Percentiles rank a stretch among this genome's conserved stretches.
phyloP scores from a whole-genome alignment of 768 basidiomycete genomes.

The Trametes cingulata region DNA sequence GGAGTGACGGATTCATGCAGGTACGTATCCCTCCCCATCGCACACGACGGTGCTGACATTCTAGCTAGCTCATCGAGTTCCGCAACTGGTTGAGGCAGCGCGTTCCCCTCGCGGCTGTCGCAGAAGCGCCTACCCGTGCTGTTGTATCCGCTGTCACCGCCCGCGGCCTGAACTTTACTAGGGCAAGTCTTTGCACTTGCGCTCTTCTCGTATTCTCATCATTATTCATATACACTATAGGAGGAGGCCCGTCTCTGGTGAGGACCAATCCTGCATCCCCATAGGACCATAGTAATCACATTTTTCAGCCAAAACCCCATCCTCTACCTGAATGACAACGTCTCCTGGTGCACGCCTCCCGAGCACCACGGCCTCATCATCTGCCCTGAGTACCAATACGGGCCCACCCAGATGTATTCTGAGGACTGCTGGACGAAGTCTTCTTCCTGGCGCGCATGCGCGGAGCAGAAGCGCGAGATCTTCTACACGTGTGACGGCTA shows the following conservation, averaged over 20 bases:
- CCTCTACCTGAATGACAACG: background rate
- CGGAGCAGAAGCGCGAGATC: conserved; percentile 3
- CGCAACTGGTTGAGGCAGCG: background rate
- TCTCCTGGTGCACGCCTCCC: background rate
- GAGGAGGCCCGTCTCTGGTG: background rate
- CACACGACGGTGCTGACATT: too few relatives aligned
- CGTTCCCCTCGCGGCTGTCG: background rate
- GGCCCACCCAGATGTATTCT: background rate
- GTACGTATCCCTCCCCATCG: too few relatives aligned
- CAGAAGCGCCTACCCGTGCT: background rate
- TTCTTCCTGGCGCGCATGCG: background rate
- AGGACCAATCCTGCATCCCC: background rate
- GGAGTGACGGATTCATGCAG: too few relatives aligned
- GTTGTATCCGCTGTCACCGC: background rate
- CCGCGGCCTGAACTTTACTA: background rate
- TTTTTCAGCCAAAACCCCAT: background rate
- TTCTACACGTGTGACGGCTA: background rate
- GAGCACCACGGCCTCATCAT: background rate
- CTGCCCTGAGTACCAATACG: background rate
- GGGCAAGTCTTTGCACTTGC: background rate
- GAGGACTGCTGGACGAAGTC: background rate
- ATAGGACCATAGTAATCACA: background rate
- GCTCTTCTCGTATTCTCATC: too few relatives aligned
- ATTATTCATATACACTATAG: background rate
- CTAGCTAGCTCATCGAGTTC: background rate